phyloP scores from a whole-genome alignment of 2,329 filamentous ascomycete species.

The Gnomoniopsis smithogilvyi region DNA sequence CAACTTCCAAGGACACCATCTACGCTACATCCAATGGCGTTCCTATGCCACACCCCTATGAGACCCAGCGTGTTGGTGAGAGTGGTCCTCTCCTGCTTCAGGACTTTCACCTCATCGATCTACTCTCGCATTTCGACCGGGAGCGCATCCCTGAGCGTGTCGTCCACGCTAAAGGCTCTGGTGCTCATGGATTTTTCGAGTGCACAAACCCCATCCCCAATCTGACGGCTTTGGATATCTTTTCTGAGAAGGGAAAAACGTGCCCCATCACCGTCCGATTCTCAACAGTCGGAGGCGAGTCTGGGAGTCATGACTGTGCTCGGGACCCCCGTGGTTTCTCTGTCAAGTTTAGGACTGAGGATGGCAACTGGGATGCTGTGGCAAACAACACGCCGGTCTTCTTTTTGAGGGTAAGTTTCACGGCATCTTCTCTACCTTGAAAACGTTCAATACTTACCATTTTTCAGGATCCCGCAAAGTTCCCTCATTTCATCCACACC shows the following conservation, averaged over 20 bases:
- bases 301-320: constrained; percentile 67
- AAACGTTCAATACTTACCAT: too few relatives aligned
- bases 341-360: constrained; percentile 69
- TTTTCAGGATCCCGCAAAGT: constrained; percentile 64
- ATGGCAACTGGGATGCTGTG: constrained; percentile 73
- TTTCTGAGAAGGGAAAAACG: constrained; percentile 63
- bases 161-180: constrained; percentile 58
- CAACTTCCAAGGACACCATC: constrained; percentile 35
- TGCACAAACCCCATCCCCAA: constrained; percentile 47
- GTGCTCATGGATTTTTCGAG: constrained; percentile 53
- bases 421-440: too few relatives aligned
- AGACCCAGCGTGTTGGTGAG: constrained; percentile 52
- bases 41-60: constrained; percentile 56
- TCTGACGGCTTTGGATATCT: constrained; percentile 48
- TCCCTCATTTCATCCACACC: constrained; percentile 70
- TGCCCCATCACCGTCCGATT: constrained; percentile 67
- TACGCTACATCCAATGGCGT: constrained; percentile 57
- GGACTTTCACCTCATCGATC: constrained; percentile 61
- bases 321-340: constrained; percentile 72
- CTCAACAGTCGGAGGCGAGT: constrained; percentile 73
- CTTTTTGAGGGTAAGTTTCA: constrained; percentile 46
- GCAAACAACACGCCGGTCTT: constrained; percentile 73
- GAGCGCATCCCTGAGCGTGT: constrained; percentile 61
- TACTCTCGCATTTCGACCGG: constrained; percentile 57
- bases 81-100: constrained; percentile 56